Base-by-base conservation (phyloP, 1,284 basidiomycete species). In the Ustilago nuda region DNA sequence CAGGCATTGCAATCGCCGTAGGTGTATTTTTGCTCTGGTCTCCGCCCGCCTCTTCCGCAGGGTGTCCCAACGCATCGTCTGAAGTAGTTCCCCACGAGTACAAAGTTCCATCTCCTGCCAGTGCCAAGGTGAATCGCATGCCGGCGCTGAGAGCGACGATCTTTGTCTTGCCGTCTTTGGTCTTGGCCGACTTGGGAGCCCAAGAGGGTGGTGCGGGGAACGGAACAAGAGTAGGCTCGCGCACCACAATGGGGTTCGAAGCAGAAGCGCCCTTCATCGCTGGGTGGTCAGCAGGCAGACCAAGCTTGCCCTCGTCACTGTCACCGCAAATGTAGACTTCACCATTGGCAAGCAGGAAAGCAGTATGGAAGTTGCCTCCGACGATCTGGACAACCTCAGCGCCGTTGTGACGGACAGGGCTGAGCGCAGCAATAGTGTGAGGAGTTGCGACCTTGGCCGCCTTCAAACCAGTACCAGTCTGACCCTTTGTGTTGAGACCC, bases 61-160 rank as follows among this genome's bases (percentile, higher is more conserved):
- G 80, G 45, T 88, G 86, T 32, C 88, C 88, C n/a, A 89, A 85
- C 76, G 89, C 87, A 59, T 84, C 86, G 62, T 79, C 73, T 30
- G 91, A 90, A 23, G 93, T 93, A 74, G 92, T 90, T 54, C 94
- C 94, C 94, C 94, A 96, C 45, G 91, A 89, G 84, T 94, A 95
- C 71, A 94, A 87, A 33, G 92, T 91, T 12, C 94, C 94, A 50
- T 89, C 91, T 61, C 87, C 87, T 17, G 92, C 92, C 54, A 95
- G 89, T 4, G 93, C 94, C 70, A 95, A 89, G 79, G 92, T 94
- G 86, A 93, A 93, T 79, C 94, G 90, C 43, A 90, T 90, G 2
- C 94, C 95, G 11, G 89, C 91, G 3, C 92, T 90, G 76, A 97
- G 89, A 61, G 91, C 89, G 17, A 91, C 89, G 74, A 95, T 90